Conservation (phyloP, 441 rosid genomes). For the Sinapis alba region DNA sequence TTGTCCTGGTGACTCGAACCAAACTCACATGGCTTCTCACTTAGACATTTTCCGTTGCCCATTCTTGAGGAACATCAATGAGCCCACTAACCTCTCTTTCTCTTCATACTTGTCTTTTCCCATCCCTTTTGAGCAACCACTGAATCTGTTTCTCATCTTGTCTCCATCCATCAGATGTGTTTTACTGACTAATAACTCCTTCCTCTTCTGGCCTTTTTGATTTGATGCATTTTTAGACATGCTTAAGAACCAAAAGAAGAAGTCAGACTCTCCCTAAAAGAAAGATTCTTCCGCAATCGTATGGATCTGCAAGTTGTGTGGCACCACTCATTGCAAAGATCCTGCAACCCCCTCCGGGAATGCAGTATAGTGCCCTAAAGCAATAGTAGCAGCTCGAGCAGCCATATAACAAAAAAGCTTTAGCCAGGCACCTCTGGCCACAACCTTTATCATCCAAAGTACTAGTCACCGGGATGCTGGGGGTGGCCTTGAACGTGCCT, state of each 20-base stretch:
- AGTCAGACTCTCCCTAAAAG: conserved; percentile 56
- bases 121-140: conserved; percentile 51
- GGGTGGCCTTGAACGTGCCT: conserved; percentile 77
- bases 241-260: conserved; percentile 51
- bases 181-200: not conserved
- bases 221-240: conserved; percentile 60
- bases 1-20: conserved; percentile 46
- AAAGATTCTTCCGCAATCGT: conserved; percentile 65
- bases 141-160: not conserved
- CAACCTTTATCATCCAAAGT: conserved; percentile 68
- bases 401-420: conserved; percentile 62
- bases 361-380: conserved; percentile 60
- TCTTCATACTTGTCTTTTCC: conserved; percentile 56
- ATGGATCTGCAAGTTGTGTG: conserved; percentile 58
- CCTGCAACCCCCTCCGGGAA: conserved; percentile 64
- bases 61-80: no score
- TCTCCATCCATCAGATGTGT: not conserved
- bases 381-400: no score
- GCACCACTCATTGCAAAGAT: conserved; percentile 72
- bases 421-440: conserved; percentile 71
- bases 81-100: conserved; percentile 71
- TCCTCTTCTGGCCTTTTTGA: conserved; percentile 58
- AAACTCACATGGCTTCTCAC: conserved; percentile 46
- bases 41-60: conserved; percentile 56
- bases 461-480: conserved; percentile 62